These are phyloP conservation scores for Camelina hispida DNA, from an alignment of 345 rosid genomes.

Conservation along the genomic window DNA sequence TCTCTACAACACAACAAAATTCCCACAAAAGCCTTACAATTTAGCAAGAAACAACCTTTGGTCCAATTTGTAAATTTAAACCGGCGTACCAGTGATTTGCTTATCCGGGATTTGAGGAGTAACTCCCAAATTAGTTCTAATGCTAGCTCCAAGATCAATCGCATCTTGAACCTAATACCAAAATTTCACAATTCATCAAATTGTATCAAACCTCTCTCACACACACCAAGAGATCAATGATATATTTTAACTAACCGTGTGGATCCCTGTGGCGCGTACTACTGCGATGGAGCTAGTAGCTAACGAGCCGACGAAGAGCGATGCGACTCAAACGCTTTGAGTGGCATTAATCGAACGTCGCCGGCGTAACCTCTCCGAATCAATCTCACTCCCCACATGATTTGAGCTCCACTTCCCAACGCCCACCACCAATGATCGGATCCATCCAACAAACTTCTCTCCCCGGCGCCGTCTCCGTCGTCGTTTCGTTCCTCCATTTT, in stretches of 20 bases:
- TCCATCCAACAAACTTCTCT: conserved; percentile 16
- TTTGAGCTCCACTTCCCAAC: conserved; percentile 47
- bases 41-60: neutral
- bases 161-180: conserved; percentile 60
- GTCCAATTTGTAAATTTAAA: neutral
- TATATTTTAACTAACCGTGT: conserved; percentile 44
- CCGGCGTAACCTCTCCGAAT: conserved; percentile 62
- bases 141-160: conserved; percentile 49
- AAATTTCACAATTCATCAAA: neutral
- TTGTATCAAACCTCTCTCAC: neutral
- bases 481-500: conserved; percentile 38
- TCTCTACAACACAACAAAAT: conserved; percentile 7
- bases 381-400: conserved; percentile 57
- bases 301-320: conserved; percentile 66
- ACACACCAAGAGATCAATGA: neutral
- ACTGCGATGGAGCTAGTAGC: conserved; percentile 53
- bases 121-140: conserved; percentile 53
- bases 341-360: conserved; percentile 56
- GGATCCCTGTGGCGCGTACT: conserved; percentile 61
- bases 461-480: neutral
- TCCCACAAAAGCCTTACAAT: neutral
- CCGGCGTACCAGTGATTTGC: conserved; percentile 28
- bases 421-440: conserved; percentile 43
- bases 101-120: conserved; percentile 38
- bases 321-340: conserved; percentile 65